A percentile compares a stretch with the other conserved stretches of the same genome.
phyloP scores from a whole-genome alignment of 2,329 filamentous ascomycete species.

The Ascochyta pisi region DNA sequence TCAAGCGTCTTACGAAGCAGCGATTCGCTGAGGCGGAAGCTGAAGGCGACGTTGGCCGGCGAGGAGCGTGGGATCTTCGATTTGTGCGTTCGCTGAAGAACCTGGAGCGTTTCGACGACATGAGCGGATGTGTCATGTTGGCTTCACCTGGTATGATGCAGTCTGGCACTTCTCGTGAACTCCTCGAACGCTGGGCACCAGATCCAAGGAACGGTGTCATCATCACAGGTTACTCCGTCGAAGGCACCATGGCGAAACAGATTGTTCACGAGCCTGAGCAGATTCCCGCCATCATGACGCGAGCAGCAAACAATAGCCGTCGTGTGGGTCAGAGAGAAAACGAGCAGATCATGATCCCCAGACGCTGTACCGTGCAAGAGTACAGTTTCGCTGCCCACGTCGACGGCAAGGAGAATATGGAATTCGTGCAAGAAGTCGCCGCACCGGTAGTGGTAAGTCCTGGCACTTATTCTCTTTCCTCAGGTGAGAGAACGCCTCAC shows the following conservation, averaged over 20 bases:
- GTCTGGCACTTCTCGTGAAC: conserved; percentile 89
- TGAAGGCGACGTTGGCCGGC: conserved; percentile 73
- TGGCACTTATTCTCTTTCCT: background rate
- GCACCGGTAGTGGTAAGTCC: conserved; percentile 87
- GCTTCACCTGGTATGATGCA: conserved; percentile 98
- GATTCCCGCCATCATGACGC: conserved; percentile 90
- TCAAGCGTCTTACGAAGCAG: conserved; percentile 92
- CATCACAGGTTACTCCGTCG: conserved; percentile 97
- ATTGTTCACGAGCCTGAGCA: conserved; percentile 94
- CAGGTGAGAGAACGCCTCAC: background rate
- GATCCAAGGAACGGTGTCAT: conserved; percentile 98
- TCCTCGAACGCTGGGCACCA: conserved; percentile 94
- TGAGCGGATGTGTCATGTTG: conserved; percentile 95
- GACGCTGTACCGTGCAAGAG: conserved; percentile 91
- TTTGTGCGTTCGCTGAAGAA: conserved; percentile 92
- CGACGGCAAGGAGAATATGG: conserved; percentile 91
- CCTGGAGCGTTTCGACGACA: conserved; percentile 93
- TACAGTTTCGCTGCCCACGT: conserved; percentile 97
- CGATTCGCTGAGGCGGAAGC: conserved; percentile 90
- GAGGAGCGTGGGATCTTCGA: conserved; percentile 95
- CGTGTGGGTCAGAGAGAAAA: conserved; percentile 69
- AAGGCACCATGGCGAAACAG: conserved; percentile 97
- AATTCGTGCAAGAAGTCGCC: conserved; percentile 93
- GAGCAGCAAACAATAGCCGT: conserved; percentile 58
- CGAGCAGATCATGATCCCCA: conserved; percentile 90